Evolutionary conservation across 306 rosid genomes (phyloP).

Genomic region (Geum urbanum): DNA sequence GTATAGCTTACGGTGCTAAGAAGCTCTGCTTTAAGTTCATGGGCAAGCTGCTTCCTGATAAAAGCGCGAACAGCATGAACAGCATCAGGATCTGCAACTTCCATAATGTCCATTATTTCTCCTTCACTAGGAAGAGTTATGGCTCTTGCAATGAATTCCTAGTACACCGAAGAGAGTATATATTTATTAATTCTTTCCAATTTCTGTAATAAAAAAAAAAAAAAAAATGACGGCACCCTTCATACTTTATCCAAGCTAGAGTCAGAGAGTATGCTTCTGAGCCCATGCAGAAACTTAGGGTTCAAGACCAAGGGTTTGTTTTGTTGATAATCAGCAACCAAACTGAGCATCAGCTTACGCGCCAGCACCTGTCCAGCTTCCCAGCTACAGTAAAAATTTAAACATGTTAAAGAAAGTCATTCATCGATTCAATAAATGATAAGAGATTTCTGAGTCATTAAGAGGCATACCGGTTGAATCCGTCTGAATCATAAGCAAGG

Average conservation of each 20-base stretch:
- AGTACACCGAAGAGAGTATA: constrained; percentile 22
- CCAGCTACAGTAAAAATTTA: constrained; percentile 59
- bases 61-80: constrained; percentile 80
- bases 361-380: constrained; percentile 96
- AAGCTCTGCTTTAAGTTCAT: constrained; percentile 68
- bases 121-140: constrained; percentile 95
- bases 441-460: constrained; percentile 13
- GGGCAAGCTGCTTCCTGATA: constrained; percentile 85
- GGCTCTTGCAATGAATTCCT: constrained; percentile 97
- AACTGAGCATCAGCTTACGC: constrained; percentile 77
- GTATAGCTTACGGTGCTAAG: constrained; percentile 49
- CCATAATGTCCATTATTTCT: constrained; percentile 98
- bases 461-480: constrained; percentile 84
- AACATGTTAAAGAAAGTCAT: constrained; percentile 22
- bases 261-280: constrained; percentile 59
- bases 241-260: constrained; percentile 84
- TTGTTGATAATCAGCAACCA: constrained; percentile 80
- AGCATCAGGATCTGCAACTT: constrained; percentile 97
- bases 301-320: constrained; percentile 72
- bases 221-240: not conserved
- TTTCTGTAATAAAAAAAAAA: constrained; percentile 2
- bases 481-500: constrained; percentile 88
- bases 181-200: constrained; percentile 7
- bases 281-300: constrained; percentile 67
- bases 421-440: constrained; percentile 11